Evolutionary conservation across 331 rosid genomes (phyloP), one percentile per base, ranked within the genome.

Genomic region (Malus hybrid): DNA sequence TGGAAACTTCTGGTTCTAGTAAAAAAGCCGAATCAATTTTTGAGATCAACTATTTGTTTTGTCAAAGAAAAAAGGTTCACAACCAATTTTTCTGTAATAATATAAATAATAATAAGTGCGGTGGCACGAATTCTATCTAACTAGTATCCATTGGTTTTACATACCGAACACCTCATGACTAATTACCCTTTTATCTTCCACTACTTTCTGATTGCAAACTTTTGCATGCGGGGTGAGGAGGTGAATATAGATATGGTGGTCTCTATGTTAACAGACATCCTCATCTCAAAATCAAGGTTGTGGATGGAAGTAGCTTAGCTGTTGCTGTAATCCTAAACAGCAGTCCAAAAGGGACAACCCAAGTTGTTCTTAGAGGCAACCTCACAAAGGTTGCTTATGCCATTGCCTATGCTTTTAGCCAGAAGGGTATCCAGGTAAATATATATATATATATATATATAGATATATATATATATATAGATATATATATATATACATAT

Each of bases 281-380:
- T 61, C 71, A 82, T 28, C 82, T 93, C 19, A 84, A 82, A 44
- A 65, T 91, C 20, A 93, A 82, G 84, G 44, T 93, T 77, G 96
- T 93, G 1, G 98, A 93, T 87, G 98, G 94, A 1, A 86, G 90
- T 19, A 88, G 90, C 66, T 84, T 93, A 10, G 91, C 81, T 3
- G 90, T 82, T 69, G 96, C 94, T 42, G 19, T 88, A 60, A 76
- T 91, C 31, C 80, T 93, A 44, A 90, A 93, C 56, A 83, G 10
- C 71, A 84, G 90, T 82, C 94, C 94, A 1, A 84, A 88, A 79
- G 85, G 84, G 48, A 86, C 97, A 44, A 77, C 93, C 12, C 82
- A 88, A 78, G 97, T 93, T 10, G 77, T 91, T 8, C 85, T 91
- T 2, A 80, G 83, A 36, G 98, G 97, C 13, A 80, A 88, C 50